A percentile compares a stretch with the other conserved stretches of the same genome.
Conservation (phyloP, 2,329 filamentous ascomycete species). For the Calonectria ilicicola region DNA sequence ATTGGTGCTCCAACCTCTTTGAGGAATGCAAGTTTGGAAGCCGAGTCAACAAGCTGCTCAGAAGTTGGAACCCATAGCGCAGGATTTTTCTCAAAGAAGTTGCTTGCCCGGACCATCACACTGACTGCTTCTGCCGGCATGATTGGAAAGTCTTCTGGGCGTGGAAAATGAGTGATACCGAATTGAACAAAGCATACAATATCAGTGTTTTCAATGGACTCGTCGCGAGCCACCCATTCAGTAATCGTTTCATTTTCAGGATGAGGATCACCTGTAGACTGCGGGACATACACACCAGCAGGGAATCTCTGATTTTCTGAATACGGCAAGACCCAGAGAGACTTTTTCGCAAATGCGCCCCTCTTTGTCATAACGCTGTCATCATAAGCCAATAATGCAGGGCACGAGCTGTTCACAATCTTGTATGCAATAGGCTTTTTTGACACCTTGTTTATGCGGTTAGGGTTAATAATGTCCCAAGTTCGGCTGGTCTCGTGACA, state of each 20-base stretch:
- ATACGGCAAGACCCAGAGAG: neutral
- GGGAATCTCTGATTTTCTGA: neutral
- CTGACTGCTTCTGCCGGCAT: neutral
- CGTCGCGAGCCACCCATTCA: neutral
- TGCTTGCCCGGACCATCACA: neutral
- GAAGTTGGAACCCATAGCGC: neutral
- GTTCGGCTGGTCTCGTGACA: neutral
- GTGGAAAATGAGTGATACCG: neutral
- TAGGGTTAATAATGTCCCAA: neutral
- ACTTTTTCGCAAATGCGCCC: neutral
- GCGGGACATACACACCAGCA: neutral
- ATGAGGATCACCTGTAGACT: neutral
- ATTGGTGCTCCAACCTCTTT: neutral
- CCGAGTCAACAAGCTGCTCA: neutral
- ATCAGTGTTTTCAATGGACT: neutral
- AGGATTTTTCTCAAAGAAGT: neutral
- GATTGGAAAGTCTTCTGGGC: neutral
- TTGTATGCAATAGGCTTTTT: neutral
- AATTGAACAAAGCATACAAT: slow-evolving; percentile 4
- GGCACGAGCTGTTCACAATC: neutral
- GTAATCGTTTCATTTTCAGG: neutral
- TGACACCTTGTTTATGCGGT: neutral
- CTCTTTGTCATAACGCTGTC: neutral
- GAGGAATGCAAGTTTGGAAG: neutral
- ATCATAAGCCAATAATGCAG: neutral